A percentile compares a stretch with the other conserved stretches of the same genome.
These are phyloP conservation scores for Macadamia tetraphylla DNA, from an alignment of 164 flowering plant genomes.

Conservation along the genomic window DNA sequence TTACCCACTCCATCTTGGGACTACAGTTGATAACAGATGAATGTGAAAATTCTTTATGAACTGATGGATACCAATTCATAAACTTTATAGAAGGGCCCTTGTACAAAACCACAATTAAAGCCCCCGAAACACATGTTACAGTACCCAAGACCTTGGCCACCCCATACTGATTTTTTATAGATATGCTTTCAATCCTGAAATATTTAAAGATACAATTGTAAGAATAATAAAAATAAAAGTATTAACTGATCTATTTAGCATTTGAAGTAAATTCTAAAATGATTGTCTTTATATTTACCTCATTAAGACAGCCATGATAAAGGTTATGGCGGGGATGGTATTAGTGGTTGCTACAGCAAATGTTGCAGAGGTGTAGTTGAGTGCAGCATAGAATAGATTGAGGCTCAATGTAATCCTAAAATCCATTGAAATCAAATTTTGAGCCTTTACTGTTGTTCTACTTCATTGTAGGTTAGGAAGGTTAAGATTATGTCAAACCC, in stretches of 20 bases:
- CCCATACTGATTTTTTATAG: conserved; percentile 33
- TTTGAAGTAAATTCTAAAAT: background rate
- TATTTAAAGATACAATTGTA: background rate
- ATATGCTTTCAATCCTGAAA: conserved; percentile 54
- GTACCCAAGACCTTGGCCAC: conserved; percentile 55
- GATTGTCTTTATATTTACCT: conserved; percentile 24
- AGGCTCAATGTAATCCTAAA: conserved; percentile 59
- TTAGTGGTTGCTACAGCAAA: conserved; percentile 49
- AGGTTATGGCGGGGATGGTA: conserved; percentile 57
- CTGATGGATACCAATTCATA: conserved; percentile 19
- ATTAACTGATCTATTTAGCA: background rate
- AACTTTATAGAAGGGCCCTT: conserved; percentile 52
- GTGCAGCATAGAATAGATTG: conserved; percentile 45
- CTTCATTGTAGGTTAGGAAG: too few species aligned
- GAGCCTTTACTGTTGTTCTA: background rate
- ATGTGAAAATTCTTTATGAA: conserved; percentile 13
- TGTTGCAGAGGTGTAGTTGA: conserved; percentile 57
- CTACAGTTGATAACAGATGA: background rate
- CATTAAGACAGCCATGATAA: conserved; percentile 37
- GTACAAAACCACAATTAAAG: conserved; percentile 51
- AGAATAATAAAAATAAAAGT: background rate
- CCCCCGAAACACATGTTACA: conserved; percentile 49
- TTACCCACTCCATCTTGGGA: conserved; percentile 31
- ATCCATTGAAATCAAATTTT: background rate
- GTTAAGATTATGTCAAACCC: too few species aligned